phyloP scores from a whole-genome alignment of 1,139 yeast species.

The Spencermartinsiella ligniputridi region DNA sequence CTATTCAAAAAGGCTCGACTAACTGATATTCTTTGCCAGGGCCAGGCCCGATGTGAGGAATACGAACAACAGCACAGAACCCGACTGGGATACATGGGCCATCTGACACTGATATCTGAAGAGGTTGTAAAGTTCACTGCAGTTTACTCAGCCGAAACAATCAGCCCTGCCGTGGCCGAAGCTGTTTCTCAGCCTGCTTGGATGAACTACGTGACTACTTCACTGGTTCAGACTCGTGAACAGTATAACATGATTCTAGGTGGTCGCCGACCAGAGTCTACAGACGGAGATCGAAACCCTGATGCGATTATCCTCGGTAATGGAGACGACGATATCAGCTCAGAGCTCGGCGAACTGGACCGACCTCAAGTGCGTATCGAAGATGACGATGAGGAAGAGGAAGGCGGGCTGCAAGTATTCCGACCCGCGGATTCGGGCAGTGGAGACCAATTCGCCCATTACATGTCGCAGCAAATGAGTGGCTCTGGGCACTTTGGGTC shows the following conservation, averaged over 20 bases:
- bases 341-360: constrained; percentile 49
- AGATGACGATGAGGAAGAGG: constrained; percentile 21
- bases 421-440: constrained; percentile 26
- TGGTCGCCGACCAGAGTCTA: constrained; percentile 59
- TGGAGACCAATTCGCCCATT: constrained; percentile 58
- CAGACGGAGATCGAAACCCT: constrained; percentile 40
- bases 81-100: constrained; percentile 96
- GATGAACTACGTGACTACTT: constrained; percentile 80
- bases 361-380: constrained; percentile 43
- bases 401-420: constrained; percentile 11
- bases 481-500: constrained; percentile 30
- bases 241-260: constrained; percentile 95
- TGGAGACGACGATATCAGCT: constrained; percentile 38
- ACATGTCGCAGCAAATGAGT: constrained; percentile 74
- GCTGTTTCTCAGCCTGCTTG: constrained; percentile 59
- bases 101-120: constrained; percentile 89
- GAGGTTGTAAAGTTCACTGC: constrained; percentile 94
- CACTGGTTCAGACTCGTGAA: constrained; percentile 82
- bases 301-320: constrained; percentile 32
- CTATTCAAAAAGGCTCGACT: constrained; percentile 76
- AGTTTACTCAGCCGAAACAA: constrained; percentile 56
- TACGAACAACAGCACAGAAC: constrained; percentile 58
- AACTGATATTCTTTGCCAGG: constrained; percentile 73
- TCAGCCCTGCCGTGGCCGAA: constrained; percentile 56
- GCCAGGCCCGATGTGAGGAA: constrained; percentile 70